These are phyloP conservation scores for Mortierella sp. DNA, from an alignment of 371 early-diverging fungal species.

Conservation along the genomic window DNA sequence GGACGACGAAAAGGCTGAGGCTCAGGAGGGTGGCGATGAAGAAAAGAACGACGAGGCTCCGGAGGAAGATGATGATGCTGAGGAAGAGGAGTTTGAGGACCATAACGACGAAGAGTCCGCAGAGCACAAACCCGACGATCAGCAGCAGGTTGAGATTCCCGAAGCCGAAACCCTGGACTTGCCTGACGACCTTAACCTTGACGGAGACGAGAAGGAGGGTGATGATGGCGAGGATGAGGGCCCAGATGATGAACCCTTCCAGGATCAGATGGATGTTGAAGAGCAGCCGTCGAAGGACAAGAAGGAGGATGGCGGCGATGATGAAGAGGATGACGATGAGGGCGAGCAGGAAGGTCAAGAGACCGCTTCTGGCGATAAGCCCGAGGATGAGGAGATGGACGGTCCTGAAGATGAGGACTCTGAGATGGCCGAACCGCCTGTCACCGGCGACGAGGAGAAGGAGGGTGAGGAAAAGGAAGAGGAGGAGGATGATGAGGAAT, in stretches of 20 bases:
- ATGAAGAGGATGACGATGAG: slow-evolving; percentile 60
- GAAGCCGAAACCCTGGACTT: slow-evolving; percentile 61
- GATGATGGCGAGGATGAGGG: slow-evolving; percentile 60
- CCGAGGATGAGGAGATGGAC: slow-evolving; percentile 62
- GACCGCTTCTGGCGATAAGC: slow-evolving; percentile 58
- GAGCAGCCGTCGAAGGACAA: slow-evolving; percentile 56
- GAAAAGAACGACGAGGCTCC: slow-evolving; percentile 53
- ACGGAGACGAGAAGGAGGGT: slow-evolving; percentile 58
- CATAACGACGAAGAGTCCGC: slow-evolving; percentile 62
- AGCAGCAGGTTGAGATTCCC: slow-evolving; percentile 58
- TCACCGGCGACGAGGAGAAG: slow-evolving; percentile 60
- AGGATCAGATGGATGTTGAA: slow-evolving; percentile 60
- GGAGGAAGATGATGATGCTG: slow-evolving; percentile 60
- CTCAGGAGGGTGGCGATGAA: slow-evolving; percentile 59
- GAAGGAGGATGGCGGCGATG: slow-evolving; percentile 62
- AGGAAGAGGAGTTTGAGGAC: slow-evolving; percentile 63
- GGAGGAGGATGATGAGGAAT: slow-evolving; percentile 60
- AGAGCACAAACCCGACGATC: slow-evolving; percentile 61
- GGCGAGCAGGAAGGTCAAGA: slow-evolving; percentile 64
- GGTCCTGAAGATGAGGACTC: slow-evolving; percentile 60
- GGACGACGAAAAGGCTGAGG: slow-evolving; percentile 63
- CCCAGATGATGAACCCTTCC: slow-evolving; percentile 60
- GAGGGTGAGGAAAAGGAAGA: slow-evolving; percentile 64
- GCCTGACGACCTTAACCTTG: slow-evolving; percentile 61
- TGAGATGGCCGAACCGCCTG: slow-evolving; percentile 52